A percentile compares a stretch with the other conserved stretches of the same genome.
These are phyloP conservation scores for Papiliotrema flavescens DNA, from an alignment of 1,284 basidiomycete genomes.

Conservation along the genomic window DNA sequence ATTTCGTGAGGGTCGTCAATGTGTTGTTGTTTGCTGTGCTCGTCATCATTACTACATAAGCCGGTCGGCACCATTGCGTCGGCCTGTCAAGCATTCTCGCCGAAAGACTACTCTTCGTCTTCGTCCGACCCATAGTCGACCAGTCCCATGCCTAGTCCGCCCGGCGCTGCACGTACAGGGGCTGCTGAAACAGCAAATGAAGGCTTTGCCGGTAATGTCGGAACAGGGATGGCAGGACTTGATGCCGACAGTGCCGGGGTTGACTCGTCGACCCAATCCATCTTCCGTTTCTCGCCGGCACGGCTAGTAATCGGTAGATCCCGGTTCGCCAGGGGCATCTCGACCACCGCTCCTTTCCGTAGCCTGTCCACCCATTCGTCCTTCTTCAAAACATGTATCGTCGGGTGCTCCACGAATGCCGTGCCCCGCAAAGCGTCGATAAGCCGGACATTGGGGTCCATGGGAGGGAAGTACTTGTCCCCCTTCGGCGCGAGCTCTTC, in stretches of 20 bases:
- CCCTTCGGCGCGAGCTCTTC: slow-evolving; percentile 17
- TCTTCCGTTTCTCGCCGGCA: too few species aligned
- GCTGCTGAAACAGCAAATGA: background rate
- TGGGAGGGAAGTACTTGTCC: slow-evolving; percentile 54
- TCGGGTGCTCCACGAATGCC: slow-evolving; percentile 74
- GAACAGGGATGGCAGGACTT: background rate
- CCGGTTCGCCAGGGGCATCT: background rate
- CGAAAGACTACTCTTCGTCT: slow-evolving; percentile 60
- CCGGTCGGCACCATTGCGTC: too few species aligned
- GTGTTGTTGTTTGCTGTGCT: too few species aligned
- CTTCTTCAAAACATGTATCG: slow-evolving; percentile 66
- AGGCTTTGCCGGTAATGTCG: background rate
- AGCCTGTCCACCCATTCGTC: slow-evolving; percentile 53
- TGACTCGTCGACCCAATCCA: too few species aligned
- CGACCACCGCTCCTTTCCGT: background rate
- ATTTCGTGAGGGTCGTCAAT: too few species aligned
- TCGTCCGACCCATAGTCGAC: slow-evolving; percentile 21
- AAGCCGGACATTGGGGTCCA: slow-evolving; percentile 57
- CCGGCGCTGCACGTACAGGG: background rate
- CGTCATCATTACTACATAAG: too few species aligned
- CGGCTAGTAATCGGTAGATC: too few species aligned
- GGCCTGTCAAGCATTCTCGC: background rate
- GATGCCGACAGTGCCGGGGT: background rate
- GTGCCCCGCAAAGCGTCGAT: slow-evolving; percentile 56
- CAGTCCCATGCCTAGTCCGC: background rate